Conservation (phyloP, 495 filamentous ascomycete species). For the Aspergillus ellipticus region DNA sequence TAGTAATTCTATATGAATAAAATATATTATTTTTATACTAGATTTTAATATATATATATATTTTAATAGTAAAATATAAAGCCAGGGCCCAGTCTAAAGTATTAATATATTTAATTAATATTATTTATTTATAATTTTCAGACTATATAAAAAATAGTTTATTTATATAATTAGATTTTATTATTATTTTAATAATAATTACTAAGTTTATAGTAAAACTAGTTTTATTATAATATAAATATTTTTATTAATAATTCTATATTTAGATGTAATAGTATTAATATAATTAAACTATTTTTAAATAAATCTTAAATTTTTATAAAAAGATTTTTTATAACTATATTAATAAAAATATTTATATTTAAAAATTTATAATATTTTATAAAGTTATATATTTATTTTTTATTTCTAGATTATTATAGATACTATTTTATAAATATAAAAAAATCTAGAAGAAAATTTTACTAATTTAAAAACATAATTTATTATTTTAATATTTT, state of each 20-base stretch:
- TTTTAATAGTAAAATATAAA: slow-evolving; percentile 23
- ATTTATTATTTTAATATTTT: too few species aligned
- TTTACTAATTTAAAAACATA: too few species aligned
- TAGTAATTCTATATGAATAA: neutral
- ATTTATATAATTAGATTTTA: neutral
- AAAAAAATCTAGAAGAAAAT: neutral
- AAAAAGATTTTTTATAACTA: slow-evolving; percentile 1
- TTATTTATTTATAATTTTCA: slow-evolving; percentile 38
- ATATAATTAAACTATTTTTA: neutral
- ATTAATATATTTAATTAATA: slow-evolving; percentile 31
- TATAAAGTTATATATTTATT: neutral
- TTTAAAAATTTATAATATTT: neutral
- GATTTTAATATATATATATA: slow-evolving; percentile 15
- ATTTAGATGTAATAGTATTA: too few species aligned
- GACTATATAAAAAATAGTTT: slow-evolving; percentile 17
- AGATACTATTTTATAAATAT: neutral
- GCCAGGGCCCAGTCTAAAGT: slow-evolving; percentile 12
- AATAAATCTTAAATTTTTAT: neutral
- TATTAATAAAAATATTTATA: neutral
- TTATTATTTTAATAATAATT: neutral
- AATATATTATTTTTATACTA: slow-evolving; percentile 20
- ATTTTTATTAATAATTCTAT: too few species aligned
- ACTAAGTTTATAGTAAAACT: too few species aligned
- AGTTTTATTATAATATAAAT: too few species aligned
- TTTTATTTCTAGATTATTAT: neutral